Evolutionary conservation across 2,329 filamentous ascomycete genomes (phyloP), one percentile per base, ranked within the genome.

Genomic region (Leptographium radiaticola): DNA sequence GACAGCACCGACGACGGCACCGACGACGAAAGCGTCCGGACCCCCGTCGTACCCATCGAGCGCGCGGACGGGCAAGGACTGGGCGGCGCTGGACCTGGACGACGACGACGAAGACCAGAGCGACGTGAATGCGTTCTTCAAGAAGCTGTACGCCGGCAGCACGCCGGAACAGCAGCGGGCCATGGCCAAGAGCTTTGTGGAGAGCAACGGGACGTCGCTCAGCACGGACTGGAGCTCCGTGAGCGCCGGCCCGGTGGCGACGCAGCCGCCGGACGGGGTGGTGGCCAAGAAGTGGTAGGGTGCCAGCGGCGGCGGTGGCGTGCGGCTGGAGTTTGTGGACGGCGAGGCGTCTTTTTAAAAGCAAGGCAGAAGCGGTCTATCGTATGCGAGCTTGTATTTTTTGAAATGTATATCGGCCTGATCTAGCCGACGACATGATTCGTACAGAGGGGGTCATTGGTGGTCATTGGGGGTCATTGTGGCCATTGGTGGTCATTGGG

Each of bases 121-220:
- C 57, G 80, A 85, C 33, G 81, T 89, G 10, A 86, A 94, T 62
- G 65, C 68, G 12, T 97, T 96, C 71, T 98, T 98, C 75, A 93
- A 94, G 75, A 83, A 86, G 63, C 74, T 98, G 1, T 97, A 91
- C 70, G 81, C 85, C 58, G 75, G 73, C 39, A 83, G 88, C 0
- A 82, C 85, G 49, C 80, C 84, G 0, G 91, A 98, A 61, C 87
- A 88, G 55, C 82, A 83, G 64, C 81, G 89, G 2, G 93, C 93
- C 10, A 98, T 98, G 93, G 88, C 94, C 81, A 98, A 98, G 79
- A 95, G 88, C 65, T 97, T 88, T 64, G 76, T 82, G 15, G 91
- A 98, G 74, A 96, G 90, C 68, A 93, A 94, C 61, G 93, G 93
- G 6, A 98, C 93, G 0, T 80, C 87, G 3, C 71, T 98, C 50